Evolutionary conservation across 768 basidiomycete genomes (phyloP), one percentile per base, ranked within the genome.

Genomic region (Russula abietina): DNA sequence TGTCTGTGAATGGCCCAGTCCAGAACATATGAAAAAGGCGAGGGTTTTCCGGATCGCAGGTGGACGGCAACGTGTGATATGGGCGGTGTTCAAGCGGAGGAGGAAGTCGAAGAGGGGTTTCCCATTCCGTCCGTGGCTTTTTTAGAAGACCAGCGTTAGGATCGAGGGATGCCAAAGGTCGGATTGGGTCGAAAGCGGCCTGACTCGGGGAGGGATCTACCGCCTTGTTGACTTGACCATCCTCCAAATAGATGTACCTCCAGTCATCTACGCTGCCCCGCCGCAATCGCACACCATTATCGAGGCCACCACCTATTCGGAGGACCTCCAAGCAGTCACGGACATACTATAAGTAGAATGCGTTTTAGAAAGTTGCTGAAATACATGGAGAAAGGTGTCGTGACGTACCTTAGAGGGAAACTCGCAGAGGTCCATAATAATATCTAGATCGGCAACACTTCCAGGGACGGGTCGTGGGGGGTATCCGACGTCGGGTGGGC

Each of bases 11-110:
- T 1, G 93, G 88, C 0, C 97, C 96, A 1, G 95, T 91, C 96
- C 97, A 98, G 79, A 97, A 99, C 87, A 98, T 97, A 75, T 99
- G 97, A 79, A 96, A 98, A 36, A 98, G 75, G 39, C 90, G 84
- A 7, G 93, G 89, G 69, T 88, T 85, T 67, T 91, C 87, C 0
- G 87, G 81, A 70, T 97, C 92, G 74, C 97, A 99, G 1, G 86
- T 79, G 1, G 76, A 72, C 3, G 81, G 72, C 45, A 84, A 79
- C 58, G 81, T 80, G 24, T 84, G 79, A 67, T 83, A 81, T 0
- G 87, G 80, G 45, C 76, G 75, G 69, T 89, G 83, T 36, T 77
- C 73, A 16, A 81, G 72, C 5, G 84, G 78, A 8, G 78, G 72
- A 39, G 81, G 78, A n/a, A 86, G 78, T 12, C 65, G 64, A 16